phyloP scores from a whole-genome alignment of 2,329 filamentous ascomycete species.

The Fusarium mundagurra region DNA sequence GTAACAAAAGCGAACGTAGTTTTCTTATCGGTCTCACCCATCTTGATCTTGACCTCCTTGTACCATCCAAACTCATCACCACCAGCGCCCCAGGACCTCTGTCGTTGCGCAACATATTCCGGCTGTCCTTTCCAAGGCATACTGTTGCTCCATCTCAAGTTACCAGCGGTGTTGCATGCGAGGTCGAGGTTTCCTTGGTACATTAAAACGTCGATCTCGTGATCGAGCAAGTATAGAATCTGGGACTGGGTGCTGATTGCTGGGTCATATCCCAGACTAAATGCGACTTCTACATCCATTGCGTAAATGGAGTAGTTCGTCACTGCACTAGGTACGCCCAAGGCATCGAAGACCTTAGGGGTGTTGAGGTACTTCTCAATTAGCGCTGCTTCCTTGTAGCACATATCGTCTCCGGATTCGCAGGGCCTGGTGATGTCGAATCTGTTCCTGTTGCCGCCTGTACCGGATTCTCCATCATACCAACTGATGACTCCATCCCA shows the following conservation, averaged over 20 bases:
- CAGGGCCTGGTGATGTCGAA: constrained; percentile 15
- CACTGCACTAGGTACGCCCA: background rate
- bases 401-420: background rate
- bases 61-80: constrained; percentile 22
- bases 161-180: constrained; percentile 34
- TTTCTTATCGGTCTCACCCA: background rate
- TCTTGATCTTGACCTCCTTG: constrained; percentile 23
- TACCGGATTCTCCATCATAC: constrained; percentile 2
- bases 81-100: constrained; percentile 1
- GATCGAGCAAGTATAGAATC: constrained; percentile 11
- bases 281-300: background rate
- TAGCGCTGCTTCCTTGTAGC: constrained; percentile 3
- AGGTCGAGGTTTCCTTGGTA: constrained; percentile 37
- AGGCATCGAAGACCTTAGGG: background rate
- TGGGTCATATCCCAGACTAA: background rate
- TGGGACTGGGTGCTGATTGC: constrained; percentile 20
- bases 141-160: constrained; percentile 26
- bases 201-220: constrained; percentile 18
- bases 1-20: constrained; percentile 25
- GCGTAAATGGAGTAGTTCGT: constrained; percentile 11
- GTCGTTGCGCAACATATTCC: constrained; percentile 26
- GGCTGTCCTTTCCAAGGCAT: constrained; percentile 32
- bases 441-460: background rate
- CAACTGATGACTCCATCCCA: constrained; percentile 8
- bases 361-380: constrained; percentile 17